Evolutionary conservation across 352 stramenopile genomes (phyloP), one percentile per base, ranked within the genome.

Genomic region (Phytophthora quininea): DNA sequence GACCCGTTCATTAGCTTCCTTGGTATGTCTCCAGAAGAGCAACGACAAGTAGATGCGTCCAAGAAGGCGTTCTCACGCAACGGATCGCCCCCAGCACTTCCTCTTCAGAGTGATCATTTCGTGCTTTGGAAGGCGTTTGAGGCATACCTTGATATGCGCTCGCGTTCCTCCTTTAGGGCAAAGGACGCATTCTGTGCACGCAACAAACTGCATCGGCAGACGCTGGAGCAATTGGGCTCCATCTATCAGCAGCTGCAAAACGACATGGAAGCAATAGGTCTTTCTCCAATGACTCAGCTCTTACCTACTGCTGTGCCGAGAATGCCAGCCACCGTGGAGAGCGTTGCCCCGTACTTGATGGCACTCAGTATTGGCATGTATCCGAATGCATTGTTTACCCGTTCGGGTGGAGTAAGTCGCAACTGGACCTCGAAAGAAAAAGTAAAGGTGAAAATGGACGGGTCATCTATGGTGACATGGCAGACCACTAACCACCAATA

Each of bases 391-490:
- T 67, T 95, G 40, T 92, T 80, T 52, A 73, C 72, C 11, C 67
- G 67, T 8, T 73, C 67, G 3, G 66, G 68, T 31, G 62, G 63
- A 0, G 68, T 76, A 5, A 86, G 67, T 37, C 78, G 78, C 19
- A 91, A 90, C 56, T 95, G 82, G 80, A 90, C 71, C 38, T 91
- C 87, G 30, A 90, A 90, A 65, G 84, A 95, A 52, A 93, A 93
- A 54, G 81, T 93, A 12, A 93, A 93, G 54, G 86, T 95, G 43
- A 83, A 79, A 42, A 75, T 95, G 31, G 80, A 90, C 54, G 74
- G 68, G 2, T 48, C 76, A 19, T 92, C 82, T 14, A 84, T 90
- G 70, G 62, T 91, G 4, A 61, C 73, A n/a, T 82, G 69, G 73
- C 53, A 54, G 3, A 30, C 32, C 32, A 62, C 54, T 29, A 67